These are phyloP conservation scores for Pelargonium myrrhifolium DNA, from an alignment of 441 rosid genomes.

Conservation along the genomic window DNA sequence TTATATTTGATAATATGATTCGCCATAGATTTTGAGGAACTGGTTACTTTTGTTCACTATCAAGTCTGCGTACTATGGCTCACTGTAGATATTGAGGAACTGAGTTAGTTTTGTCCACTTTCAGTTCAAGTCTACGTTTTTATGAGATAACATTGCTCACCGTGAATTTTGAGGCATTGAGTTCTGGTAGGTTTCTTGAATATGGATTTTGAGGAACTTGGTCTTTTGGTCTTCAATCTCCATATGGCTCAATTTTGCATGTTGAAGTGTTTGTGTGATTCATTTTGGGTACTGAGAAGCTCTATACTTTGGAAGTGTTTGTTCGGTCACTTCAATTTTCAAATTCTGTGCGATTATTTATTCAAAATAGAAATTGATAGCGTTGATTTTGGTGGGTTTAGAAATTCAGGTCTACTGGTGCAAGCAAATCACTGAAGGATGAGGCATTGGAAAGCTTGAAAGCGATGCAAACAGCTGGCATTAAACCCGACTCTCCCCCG, in stretches of 20 bases:
- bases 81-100: neutral
- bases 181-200: neutral
- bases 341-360: neutral
- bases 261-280: neutral
- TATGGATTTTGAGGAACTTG: neutral
- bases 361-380: too few relatives aligned
- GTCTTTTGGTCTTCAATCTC: neutral
- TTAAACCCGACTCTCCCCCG: slow-evolving; percentile 15
- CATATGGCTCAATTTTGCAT: neutral
- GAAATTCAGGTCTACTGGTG: slow-evolving; percentile 25
- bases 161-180: neutral
- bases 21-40: too few relatives aligned
- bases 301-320: neutral
- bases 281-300: neutral
- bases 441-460: slow-evolving; percentile 24
- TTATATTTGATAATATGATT: too few relatives aligned
- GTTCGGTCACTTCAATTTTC: neutral
- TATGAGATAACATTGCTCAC: neutral
- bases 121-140: neutral
- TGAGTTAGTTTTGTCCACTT: neutral
- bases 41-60: too few relatives aligned
- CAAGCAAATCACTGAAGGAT: slow-evolving; percentile 18
- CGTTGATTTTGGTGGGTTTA: slow-evolving; percentile 3
- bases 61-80: too few relatives aligned
- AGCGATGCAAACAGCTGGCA: slow-evolving; percentile 16